Conservation (phyloP, 164 flowering plant species). For the Platanus orientalis region DNA sequence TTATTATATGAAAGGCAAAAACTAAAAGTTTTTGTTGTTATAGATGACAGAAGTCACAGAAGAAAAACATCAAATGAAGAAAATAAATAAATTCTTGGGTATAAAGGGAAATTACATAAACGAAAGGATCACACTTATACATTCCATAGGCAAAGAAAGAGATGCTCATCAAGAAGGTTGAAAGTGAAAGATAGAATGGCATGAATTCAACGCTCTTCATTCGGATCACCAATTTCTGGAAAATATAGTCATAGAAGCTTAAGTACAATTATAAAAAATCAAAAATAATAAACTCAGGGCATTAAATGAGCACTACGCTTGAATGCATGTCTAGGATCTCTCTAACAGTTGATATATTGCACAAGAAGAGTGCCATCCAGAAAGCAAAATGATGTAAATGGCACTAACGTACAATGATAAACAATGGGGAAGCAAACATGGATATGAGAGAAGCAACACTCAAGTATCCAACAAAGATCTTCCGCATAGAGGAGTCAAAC, state of each 20-base stretch:
- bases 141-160: slow-evolving; percentile 54
- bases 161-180: slow-evolving; percentile 55
- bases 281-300: background rate
- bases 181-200: slow-evolving; percentile 58
- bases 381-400: background rate
- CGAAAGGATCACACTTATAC: slow-evolving; percentile 38
- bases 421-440: slow-evolving; percentile 83
- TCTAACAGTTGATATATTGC: background rate
- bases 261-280: background rate
- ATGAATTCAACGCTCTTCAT: slow-evolving; percentile 58
- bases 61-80: background rate
- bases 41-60: too few relatives aligned
- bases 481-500: slow-evolving; percentile 35
- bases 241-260: background rate
- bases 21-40: background rate
- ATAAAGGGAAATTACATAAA: slow-evolving; percentile 35
- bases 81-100: background rate
- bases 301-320: background rate
- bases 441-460: slow-evolving; percentile 67
- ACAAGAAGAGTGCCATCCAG: background rate
- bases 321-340: background rate
- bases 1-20: background rate
- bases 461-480: slow-evolving; percentile 57
- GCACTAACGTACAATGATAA: slow-evolving; percentile 50
- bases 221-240: slow-evolving; percentile 47